phyloP scores from a whole-genome alignment of 2,329 filamentous ascomycete genomes.

The Alternaria triticimaculans region DNA sequence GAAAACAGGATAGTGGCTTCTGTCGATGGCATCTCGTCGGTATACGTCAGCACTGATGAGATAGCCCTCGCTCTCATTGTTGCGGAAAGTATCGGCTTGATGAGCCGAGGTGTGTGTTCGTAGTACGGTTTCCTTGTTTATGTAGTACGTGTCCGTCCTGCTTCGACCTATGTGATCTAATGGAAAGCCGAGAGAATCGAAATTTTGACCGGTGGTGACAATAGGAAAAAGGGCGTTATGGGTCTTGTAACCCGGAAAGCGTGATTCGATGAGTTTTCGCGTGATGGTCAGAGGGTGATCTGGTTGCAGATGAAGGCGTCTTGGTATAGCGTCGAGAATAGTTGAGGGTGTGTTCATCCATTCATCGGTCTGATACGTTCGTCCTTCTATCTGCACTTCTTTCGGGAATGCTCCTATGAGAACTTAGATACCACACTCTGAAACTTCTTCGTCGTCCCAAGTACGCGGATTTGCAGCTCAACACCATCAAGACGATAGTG shows the following conservation, averaged over 20 bases:
- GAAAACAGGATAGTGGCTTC: slow-evolving; percentile 94
- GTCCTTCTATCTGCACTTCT: slow-evolving; percentile 66
- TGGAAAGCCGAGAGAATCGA: slow-evolving; percentile 95
- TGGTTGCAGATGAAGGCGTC: slow-evolving; percentile 85
- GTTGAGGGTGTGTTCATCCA: slow-evolving; percentile 86
- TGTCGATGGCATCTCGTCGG: slow-evolving; percentile 90
- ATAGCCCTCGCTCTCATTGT: slow-evolving; percentile 77
- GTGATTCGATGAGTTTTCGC: slow-evolving; percentile 87
- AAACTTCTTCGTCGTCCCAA: not conserved
- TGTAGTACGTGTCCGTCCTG: slow-evolving; percentile 92
- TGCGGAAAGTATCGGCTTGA: slow-evolving; percentile 80
- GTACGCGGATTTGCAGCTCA: not conserved
- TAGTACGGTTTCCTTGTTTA: slow-evolving; percentile 82
- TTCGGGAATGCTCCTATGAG: slow-evolving; percentile 25
- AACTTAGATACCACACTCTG: slow-evolving; percentile 12
- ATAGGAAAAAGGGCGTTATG: slow-evolving; percentile 83
- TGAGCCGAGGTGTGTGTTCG: slow-evolving; percentile 96
- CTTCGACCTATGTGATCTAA: slow-evolving; percentile 85
- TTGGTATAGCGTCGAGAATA: slow-evolving; percentile 75
- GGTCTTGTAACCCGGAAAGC: slow-evolving; percentile 78
- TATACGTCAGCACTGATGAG: slow-evolving; percentile 96
- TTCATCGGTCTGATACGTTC: slow-evolving; percentile 70
- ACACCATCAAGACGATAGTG: not conserved
- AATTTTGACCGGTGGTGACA: slow-evolving; percentile 86
- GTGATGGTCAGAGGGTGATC: slow-evolving; percentile 93